Conservation (phyloP, 2,329 filamentous ascomycete genomes). For the Talaromyces amestolkiae region DNA sequence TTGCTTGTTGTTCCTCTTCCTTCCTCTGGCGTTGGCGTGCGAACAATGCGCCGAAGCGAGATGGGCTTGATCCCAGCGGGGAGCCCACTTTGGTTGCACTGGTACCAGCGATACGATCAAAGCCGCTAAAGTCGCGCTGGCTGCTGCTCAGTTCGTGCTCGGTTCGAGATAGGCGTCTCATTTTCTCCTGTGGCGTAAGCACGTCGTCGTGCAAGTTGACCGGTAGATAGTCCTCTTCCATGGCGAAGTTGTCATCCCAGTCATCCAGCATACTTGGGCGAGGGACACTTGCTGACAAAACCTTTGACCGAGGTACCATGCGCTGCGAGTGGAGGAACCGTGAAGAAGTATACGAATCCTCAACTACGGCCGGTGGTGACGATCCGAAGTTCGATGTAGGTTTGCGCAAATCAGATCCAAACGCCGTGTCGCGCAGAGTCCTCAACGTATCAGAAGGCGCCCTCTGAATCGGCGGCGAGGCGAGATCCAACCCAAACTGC, state of each 20-base stretch:
- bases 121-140: conserved; percentile 49
- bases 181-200: conserved; percentile 60
- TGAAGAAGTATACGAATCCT: conserved; percentile 62
- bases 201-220: conserved; percentile 63
- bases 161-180: conserved; percentile 58
- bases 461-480: conserved; percentile 59
- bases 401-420: conserved; percentile 68
- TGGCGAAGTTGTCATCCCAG: conserved; percentile 66
- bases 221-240: conserved; percentile 87
- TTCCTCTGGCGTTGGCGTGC: conserved; percentile 53
- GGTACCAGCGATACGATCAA: conserved; percentile 49
- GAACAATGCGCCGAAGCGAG: conserved; percentile 61
- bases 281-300: conserved; percentile 62
- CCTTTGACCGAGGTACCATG: conserved; percentile 53
- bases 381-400: conserved; percentile 52
- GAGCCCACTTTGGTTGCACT: conserved; percentile 54
- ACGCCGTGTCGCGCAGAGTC: conserved; percentile 64
- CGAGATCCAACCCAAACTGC: conserved; percentile 75
- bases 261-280: conserved; percentile 54
- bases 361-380: conserved; percentile 56
- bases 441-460: conserved; percentile 64
- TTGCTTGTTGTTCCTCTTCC: conserved; percentile 45
- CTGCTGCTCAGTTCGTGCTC: conserved; percentile 51
- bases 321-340: conserved; percentile 65
- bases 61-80: conserved; percentile 59